Evolutionary conservation across 371 early-diverging fungal species (phyloP).

Genomic region (Apophysomyces variabilis): DNA sequence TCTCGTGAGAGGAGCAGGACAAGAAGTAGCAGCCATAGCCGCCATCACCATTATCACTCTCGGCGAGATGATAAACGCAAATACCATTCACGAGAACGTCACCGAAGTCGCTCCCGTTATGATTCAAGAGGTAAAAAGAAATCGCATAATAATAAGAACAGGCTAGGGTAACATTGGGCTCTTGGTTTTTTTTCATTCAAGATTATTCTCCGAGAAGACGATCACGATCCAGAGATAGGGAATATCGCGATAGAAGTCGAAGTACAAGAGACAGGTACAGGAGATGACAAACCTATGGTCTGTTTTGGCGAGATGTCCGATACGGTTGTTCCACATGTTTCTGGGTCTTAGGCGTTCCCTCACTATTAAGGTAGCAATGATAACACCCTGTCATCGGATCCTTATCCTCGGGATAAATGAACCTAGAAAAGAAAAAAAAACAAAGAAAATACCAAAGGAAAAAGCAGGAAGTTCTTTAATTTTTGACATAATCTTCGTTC

Average conservation of each 20-base stretch:
- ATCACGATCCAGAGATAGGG: neutral
- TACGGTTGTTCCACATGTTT: no score
- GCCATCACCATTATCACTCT: neutral
- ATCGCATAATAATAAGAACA: neutral
- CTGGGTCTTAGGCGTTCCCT: no score
- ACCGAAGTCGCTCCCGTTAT: slow-evolving; percentile 3
- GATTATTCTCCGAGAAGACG: slow-evolving; percentile 2
- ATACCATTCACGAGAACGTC: slow-evolving; percentile 8
- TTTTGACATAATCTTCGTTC: no score
- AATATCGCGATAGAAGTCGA: neutral
- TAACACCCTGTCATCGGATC: no score
- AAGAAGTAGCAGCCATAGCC: neutral
- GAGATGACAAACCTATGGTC: neutral
- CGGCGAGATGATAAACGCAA: slow-evolving; percentile 6
- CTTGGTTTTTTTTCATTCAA: neutral
- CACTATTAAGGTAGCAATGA: no score
- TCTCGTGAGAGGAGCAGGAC: neutral
- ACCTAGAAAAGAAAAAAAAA: no score
- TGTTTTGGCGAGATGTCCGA: neutral
- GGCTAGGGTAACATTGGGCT: neutral
- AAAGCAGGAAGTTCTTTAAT: no score
- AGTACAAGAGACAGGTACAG: neutral
- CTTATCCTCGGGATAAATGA: no score
- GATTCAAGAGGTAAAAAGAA: neutral
- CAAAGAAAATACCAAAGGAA: no score